A percentile compares a stretch with the other conserved stretches of the same genome.
Evolutionary conservation across 1,139 yeast species (phyloP).

Genomic region (Yamadazyma siamensis): DNA sequence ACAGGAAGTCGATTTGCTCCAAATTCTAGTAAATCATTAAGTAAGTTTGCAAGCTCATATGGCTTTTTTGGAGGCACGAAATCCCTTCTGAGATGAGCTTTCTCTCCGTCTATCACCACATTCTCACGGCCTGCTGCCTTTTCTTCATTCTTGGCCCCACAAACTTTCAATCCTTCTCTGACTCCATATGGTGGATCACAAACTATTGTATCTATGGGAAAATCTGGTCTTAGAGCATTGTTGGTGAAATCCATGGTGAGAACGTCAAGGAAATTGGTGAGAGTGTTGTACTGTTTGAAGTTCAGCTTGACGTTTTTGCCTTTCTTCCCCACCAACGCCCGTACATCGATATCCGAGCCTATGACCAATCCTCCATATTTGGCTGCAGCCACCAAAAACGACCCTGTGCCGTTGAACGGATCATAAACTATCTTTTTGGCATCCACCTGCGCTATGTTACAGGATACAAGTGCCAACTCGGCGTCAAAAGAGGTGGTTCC

Average conservation of each 20-base stretch:
- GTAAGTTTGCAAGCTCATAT: constrained; percentile 69
- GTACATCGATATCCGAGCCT: constrained; percentile 90
- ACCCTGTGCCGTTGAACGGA: constrained; percentile 97
- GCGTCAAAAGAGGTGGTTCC: constrained; percentile 98
- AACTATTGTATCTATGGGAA: constrained; percentile 73
- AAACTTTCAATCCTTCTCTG: constrained; percentile 88
- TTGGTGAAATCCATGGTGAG: constrained; percentile 94
- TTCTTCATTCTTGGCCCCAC: constrained; percentile 72
- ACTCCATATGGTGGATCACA: constrained; percentile 99
- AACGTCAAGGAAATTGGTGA: constrained; percentile 63
- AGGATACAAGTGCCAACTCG: constrained; percentile 74
- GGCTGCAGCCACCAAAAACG: constrained; percentile 86
- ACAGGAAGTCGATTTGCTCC: constrained; percentile 69
- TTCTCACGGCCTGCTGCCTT: constrained; percentile 64
- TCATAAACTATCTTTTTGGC: constrained; percentile 74
- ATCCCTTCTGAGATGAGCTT: constrained; percentile 74
- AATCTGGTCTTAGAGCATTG: constrained; percentile 64
- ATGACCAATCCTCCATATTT: constrained; percentile 76
- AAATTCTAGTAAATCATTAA: constrained; percentile 74
- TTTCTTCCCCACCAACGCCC: constrained; percentile 76
- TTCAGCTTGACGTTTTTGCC: constrained; percentile 54
- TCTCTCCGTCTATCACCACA: constrained; percentile 69
- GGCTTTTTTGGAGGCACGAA: constrained; percentile 94
- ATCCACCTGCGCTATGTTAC: constrained; percentile 77
- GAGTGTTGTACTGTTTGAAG: constrained; percentile 70